phyloP scores from a whole-genome alignment of 139 green algal species.

The Astrephomene gubernaculifera region DNA sequence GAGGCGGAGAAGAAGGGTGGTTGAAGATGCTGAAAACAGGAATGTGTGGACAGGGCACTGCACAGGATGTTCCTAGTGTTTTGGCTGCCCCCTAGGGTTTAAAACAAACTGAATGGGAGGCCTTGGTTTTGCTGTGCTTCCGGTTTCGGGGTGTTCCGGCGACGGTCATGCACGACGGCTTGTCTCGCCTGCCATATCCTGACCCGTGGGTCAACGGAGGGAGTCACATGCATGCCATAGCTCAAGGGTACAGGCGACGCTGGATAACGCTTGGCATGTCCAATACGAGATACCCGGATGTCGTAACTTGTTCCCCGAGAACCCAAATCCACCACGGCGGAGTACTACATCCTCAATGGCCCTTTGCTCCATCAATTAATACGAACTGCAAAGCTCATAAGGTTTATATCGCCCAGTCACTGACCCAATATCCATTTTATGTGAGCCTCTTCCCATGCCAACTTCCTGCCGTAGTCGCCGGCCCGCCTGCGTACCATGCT shows the following conservation, averaged over 20 bases:
- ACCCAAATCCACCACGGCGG: background rate
- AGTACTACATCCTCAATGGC: background rate
- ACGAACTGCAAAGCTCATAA: background rate
- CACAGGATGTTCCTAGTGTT: background rate
- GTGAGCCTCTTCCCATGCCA: no score
- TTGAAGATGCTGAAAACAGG: background rate
- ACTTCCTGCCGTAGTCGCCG: no score
- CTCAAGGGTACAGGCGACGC: no score
- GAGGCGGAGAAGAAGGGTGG: background rate
- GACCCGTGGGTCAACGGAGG: no score
- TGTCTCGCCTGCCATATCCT: no score
- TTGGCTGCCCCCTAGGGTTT: background rate
- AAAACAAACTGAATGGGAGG: background rate
- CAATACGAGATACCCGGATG: no score
- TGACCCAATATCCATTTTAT: background rate
- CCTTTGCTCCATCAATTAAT: no score
- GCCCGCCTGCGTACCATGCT: conserved; percentile 1
- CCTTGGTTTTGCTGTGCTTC: background rate
- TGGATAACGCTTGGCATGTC: no score
- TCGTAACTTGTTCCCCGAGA: no score
- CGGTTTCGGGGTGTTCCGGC: no score
- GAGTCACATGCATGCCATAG: no score
- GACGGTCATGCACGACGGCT: no score
- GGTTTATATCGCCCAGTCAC: background rate
- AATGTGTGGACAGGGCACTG: background rate